A percentile compares a stretch with the other conserved stretches of the same genome.
Evolutionary conservation across 768 basidiomycete genomes (phyloP).

Genomic region (Infundibulicybe gibba): DNA sequence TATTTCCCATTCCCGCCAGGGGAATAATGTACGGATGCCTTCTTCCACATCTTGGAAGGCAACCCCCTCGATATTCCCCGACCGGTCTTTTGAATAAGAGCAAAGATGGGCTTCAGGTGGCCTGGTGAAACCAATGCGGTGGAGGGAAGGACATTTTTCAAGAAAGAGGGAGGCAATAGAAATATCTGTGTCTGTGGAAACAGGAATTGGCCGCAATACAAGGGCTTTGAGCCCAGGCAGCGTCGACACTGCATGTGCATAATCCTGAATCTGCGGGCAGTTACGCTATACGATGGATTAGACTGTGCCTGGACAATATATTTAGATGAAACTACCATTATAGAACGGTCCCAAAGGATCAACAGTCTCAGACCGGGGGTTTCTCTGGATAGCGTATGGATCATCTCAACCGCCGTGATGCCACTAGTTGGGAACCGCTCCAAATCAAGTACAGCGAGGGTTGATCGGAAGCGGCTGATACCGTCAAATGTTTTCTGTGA

Average conservation of each 20-base stretch:
- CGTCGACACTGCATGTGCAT: not conserved
- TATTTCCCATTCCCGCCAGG: too few species aligned
- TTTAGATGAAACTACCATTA: not conserved
- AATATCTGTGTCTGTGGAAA: not conserved
- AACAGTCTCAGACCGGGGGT: not conserved
- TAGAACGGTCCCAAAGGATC: not conserved
- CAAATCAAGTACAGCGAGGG: slow-evolving; percentile 5
- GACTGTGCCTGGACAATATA: not conserved
- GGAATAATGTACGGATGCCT: too few species aligned
- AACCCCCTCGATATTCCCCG: too few species aligned
- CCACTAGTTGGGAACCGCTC: too few species aligned
- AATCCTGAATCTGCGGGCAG: not conserved
- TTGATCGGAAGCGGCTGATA: slow-evolving; percentile 9
- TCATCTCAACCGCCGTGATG: too few species aligned
- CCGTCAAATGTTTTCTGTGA: not conserved
- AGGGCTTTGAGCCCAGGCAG: slow-evolving; percentile 6
- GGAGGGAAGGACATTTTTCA: slow-evolving; percentile 7
- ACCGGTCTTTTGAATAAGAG: too few species aligned
- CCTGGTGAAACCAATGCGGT: slow-evolving; percentile 3
- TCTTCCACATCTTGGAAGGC: too few species aligned
- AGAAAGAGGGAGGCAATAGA: slow-evolving; percentile 1
- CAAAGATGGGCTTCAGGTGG: too few species aligned
- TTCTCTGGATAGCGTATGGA: not conserved
- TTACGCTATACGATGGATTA: not conserved
- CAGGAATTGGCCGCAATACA: not conserved